These are phyloP conservation scores for Andrographis paniculata DNA, from an alignment of 305 asterid species.

Conservation along the genomic window DNA sequence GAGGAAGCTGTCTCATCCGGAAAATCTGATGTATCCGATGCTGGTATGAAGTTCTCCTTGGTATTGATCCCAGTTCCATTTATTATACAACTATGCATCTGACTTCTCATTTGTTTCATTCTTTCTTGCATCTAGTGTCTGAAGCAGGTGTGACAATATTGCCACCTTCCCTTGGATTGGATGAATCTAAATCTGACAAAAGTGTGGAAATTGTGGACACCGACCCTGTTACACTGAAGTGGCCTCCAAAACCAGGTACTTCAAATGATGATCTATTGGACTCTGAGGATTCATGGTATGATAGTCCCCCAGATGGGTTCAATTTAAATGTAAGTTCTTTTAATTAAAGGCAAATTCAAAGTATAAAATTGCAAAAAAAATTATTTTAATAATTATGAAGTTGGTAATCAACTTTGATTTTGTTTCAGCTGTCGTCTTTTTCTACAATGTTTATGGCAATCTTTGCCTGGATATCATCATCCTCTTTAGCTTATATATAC, in stretches of 20 bases:
- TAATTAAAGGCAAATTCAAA: conserved; percentile 9
- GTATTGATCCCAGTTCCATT: conserved; percentile 7
- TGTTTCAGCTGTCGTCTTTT: conserved; percentile 76
- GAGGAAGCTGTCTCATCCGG: conserved; percentile 81
- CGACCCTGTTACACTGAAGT: conserved; percentile 38
- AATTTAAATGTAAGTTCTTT: conserved; percentile 52
- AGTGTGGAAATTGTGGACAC: conserved; percentile 30
- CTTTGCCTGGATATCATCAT: conserved; percentile 80
- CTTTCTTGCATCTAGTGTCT: conserved; percentile 36
- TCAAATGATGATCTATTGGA: conserved; percentile 50
- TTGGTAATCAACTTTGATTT: conserved; percentile 12
- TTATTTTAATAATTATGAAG: conserved; percentile 1
- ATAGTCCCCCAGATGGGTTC: conserved; percentile 74
- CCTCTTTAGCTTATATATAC: conserved; percentile 81
- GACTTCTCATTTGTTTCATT: conserved; percentile 17
- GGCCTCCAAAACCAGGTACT: conserved; percentile 66
- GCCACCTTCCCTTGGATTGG: conserved; percentile 41
- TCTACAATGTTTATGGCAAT: conserved; percentile 75
- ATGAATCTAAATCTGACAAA: conserved; percentile 31
- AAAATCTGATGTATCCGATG: conserved; percentile 47
- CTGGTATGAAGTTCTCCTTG: conserved; percentile 38
- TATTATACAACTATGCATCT: conserved; percentile 19
- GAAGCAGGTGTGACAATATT: conserved; percentile 62
- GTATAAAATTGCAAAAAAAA: conserved; percentile 3
- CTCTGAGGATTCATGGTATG: conserved; percentile 74